These are phyloP conservation scores for Xylariaceae sp. DNA, from an alignment of 2,329 filamentous ascomycete genomes.

Conservation along the genomic window DNA sequence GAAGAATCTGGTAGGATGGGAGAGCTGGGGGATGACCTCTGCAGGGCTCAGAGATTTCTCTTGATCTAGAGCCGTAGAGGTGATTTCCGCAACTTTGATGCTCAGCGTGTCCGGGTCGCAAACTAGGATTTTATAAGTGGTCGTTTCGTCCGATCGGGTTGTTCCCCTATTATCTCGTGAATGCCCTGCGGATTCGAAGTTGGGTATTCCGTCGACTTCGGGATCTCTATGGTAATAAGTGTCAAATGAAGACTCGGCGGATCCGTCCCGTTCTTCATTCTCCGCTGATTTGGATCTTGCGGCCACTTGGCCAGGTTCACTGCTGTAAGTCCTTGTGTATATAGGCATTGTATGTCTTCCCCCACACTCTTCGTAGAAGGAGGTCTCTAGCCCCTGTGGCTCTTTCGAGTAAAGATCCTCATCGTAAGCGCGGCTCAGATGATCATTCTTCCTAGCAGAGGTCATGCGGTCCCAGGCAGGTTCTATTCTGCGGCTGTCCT, in stretches of 20 bases:
- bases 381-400: slow-evolving; percentile 45
- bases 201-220: slow-evolving; percentile 27
- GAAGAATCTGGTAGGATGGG: slow-evolving; percentile 60
- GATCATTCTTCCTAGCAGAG: slow-evolving; percentile 1
- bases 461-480: slow-evolving; percentile 16
- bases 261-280: neutral
- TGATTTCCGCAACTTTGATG: slow-evolving; percentile 56
- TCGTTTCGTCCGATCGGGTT: slow-evolving; percentile 22
- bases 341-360: slow-evolving; percentile 34
- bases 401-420: slow-evolving; percentile 40
- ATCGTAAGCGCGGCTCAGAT: neutral
- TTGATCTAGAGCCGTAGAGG: slow-evolving; percentile 46
- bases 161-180: slow-evolving; percentile 16
- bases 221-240: slow-evolving; percentile 26
- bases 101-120: slow-evolving; percentile 56
- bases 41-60: slow-evolving; percentile 51
- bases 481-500: slow-evolving; percentile 17
- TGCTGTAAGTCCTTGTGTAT: slow-evolving; percentile 34
- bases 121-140: slow-evolving; percentile 59
- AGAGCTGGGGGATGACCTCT: slow-evolving; percentile 55
- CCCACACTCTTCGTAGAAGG: slow-evolving; percentile 41
- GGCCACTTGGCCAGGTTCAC: slow-evolving; percentile 15
- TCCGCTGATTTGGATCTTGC: neutral
- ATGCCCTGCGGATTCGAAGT: slow-evolving; percentile 10
- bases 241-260: slow-evolving; percentile 9